Conservation (phyloP, 2,329 filamentous ascomycete species). For the Stachybotrys chlorohalonatus region DNA sequence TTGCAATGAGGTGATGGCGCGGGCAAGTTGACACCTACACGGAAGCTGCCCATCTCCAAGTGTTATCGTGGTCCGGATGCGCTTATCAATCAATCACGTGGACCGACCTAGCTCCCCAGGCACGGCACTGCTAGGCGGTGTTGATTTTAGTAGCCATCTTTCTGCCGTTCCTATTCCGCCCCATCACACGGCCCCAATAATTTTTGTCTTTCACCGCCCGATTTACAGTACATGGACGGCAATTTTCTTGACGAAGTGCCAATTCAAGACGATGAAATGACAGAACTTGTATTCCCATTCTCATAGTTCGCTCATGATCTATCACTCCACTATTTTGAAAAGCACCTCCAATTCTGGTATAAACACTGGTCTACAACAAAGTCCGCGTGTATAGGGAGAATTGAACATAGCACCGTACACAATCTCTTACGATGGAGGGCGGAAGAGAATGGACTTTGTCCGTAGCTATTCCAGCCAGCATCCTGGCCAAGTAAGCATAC, state of each 20-base stretch:
- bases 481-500: slow-evolving; percentile 56
- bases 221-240: neutral
- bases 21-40: neutral
- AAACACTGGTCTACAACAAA: too few species aligned
- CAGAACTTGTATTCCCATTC: too few species aligned
- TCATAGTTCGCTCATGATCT: too few species aligned
- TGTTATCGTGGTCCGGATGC: neutral
- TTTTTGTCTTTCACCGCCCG: neutral
- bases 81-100: neutral
- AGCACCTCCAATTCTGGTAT: too few species aligned
- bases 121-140: neutral
- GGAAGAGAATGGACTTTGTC: slow-evolving; percentile 67
- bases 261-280: neutral
- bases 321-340: too few species aligned
- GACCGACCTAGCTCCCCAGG: neutral
- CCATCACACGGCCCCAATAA: neutral
- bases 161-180: neutral
- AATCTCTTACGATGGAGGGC: slow-evolving; percentile 17
- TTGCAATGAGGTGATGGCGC: neutral
- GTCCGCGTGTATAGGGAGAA: neutral
- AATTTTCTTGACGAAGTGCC: neutral
- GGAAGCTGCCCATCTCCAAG: neutral
- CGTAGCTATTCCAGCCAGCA: slow-evolving; percentile 68
- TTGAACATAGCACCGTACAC: neutral
- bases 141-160: neutral